phyloP scores from a whole-genome alignment of 139 green algal species.

The Chlorella sorokiniana region DNA sequence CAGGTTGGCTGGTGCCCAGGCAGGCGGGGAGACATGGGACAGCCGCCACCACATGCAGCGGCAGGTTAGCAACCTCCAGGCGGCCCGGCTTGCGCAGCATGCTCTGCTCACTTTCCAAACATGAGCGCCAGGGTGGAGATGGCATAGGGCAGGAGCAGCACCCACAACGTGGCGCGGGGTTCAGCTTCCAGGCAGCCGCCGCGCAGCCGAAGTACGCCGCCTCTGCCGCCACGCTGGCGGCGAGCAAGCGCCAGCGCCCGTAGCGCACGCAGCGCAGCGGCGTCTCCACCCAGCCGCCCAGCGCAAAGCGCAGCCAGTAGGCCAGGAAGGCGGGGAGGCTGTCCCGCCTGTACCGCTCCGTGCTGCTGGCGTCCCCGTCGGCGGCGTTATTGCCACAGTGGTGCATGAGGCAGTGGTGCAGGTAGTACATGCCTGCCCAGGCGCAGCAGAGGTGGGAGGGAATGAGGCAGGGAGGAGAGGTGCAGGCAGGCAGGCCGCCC shows the following conservation, averaged over 20 bases:
- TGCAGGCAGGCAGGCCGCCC: neutral
- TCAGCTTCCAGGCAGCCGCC: slow-evolving; percentile 39
- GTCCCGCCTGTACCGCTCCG: slow-evolving; percentile 81
- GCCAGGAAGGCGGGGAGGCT: slow-evolving; percentile 71
- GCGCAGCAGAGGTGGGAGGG: too few relatives aligned
- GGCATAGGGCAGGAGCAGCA: slow-evolving; percentile 73
- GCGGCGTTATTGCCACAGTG: slow-evolving; percentile 64
- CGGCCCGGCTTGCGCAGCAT: too few relatives aligned
- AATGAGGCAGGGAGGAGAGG: neutral
- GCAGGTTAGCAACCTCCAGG: too few relatives aligned
- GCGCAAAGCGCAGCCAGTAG: slow-evolving; percentile 78
- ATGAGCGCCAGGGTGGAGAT: slow-evolving; percentile 81
- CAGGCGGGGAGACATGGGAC: too few relatives aligned
- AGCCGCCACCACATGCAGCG: neutral
- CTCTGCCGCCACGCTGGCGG: slow-evolving; percentile 39
- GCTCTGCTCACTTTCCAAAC: slow-evolving; percentile 88
- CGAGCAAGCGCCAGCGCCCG: slow-evolving; percentile 38
- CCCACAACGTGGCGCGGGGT: slow-evolving; percentile 68
- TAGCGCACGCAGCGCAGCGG: slow-evolving; percentile 59
- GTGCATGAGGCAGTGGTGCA: slow-evolving; percentile 91
- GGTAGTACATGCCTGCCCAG: slow-evolving; percentile 77
- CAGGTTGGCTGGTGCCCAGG: too few relatives aligned
- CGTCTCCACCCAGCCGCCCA: slow-evolving; percentile 72
- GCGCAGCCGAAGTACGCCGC: slow-evolving; percentile 38
- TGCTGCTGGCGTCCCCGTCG: slow-evolving; percentile 70